These are phyloP conservation scores for Xylariomycetidae sp. DNA, from an alignment of 2,329 filamentous ascomycete genomes.

Conservation along the genomic window DNA sequence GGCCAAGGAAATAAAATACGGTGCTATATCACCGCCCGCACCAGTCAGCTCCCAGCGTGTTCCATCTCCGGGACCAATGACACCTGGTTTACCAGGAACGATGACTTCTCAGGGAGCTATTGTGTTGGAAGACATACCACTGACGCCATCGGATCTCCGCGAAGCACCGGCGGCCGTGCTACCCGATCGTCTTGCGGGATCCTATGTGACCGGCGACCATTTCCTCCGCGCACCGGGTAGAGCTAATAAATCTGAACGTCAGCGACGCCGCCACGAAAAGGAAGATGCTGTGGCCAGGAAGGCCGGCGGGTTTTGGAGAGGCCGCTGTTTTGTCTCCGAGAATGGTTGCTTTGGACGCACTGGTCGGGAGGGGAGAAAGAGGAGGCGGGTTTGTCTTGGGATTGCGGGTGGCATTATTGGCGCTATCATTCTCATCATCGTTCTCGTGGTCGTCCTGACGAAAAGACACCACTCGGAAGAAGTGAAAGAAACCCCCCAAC, in stretches of 20 bases:
- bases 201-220: constrained; percentile 42
- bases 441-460: constrained; percentile 56
- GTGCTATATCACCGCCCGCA: constrained; percentile 53
- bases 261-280: constrained; percentile 56
- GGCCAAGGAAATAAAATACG: constrained; percentile 43
- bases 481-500: constrained; percentile 1
- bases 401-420: constrained; percentile 47
- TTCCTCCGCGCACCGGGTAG: constrained; percentile 35
- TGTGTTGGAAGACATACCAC: constrained; percentile 54
- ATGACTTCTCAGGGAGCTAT: constrained; percentile 61
- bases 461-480: constrained; percentile 27
- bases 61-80: constrained; percentile 56
- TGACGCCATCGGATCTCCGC: constrained; percentile 37
- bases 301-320: constrained; percentile 59
- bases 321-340: constrained; percentile 57
- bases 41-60: constrained; percentile 46
- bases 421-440: constrained; percentile 52
- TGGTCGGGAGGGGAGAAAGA: constrained; percentile 59
- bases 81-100: constrained; percentile 56
- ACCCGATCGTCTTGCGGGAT: constrained; percentile 40
- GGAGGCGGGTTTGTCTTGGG: constrained; percentile 54
- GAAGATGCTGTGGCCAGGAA: constrained; percentile 58
- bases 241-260: constrained; percentile 43
- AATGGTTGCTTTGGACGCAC: constrained; percentile 61
- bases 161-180: constrained; percentile 25